Evolutionary conservation across 2,329 filamentous ascomycete species (phyloP).

Genomic region (Orbilia oligospora): DNA sequence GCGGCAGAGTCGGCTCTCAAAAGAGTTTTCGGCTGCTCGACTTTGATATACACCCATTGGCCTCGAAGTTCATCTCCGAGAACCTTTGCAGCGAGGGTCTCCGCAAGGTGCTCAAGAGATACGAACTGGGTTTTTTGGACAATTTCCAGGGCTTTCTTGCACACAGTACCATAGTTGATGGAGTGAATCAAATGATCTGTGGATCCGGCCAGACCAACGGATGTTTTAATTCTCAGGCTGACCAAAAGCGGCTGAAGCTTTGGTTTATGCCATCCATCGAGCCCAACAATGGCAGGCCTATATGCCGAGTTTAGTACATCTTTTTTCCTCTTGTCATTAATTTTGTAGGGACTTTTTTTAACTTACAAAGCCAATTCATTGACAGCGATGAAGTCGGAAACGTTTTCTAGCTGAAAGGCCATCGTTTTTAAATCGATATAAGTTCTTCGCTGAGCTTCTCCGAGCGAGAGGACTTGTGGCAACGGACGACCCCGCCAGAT

Average conservation of each 20-base stretch:
- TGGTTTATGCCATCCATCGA: constrained; percentile 62
- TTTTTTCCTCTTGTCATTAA: background rate
- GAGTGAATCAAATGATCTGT: constrained; percentile 64
- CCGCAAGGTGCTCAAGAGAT: constrained; percentile 63
- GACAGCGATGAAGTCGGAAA: constrained; percentile 51
- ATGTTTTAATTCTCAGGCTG: constrained; percentile 64
- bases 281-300: constrained; percentile 46
- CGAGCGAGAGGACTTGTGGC: background rate
- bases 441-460: constrained; percentile 1
- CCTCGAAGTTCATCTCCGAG: constrained; percentile 62
- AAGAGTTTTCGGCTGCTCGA: constrained; percentile 63
- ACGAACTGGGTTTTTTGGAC: constrained; percentile 62
- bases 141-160: constrained; percentile 61
- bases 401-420: constrained; percentile 46
- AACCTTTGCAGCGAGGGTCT: constrained; percentile 61
- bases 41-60: constrained; percentile 63
- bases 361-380: constrained; percentile 56
- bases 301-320: constrained; percentile 20
- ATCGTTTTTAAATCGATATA: constrained; percentile 59
- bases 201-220: constrained; percentile 64
- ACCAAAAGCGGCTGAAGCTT: constrained; percentile 63
- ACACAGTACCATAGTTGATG: constrained; percentile 64
- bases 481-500: background rate
- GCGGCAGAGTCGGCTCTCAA: constrained; percentile 63
- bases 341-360: background rate